A percentile compares a stretch with the other conserved stretches of the same genome.
Evolutionary conservation across 768 basidiomycete species (phyloP).

Genomic region (Trametes sanguinea): DNA sequence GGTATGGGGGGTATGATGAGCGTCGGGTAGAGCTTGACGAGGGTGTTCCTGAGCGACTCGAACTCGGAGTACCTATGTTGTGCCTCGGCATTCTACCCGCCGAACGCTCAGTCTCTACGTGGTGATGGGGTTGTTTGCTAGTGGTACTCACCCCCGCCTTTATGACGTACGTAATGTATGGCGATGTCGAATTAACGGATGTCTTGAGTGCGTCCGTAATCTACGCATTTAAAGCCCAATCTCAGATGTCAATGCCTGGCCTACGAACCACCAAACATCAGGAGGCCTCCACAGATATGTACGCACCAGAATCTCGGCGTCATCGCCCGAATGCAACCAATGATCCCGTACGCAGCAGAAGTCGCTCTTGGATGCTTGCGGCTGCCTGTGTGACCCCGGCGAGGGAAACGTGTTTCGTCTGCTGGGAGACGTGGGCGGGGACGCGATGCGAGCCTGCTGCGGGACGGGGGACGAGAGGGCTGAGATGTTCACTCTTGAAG

Average conservation of each 20-base stretch:
- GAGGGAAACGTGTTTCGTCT: conserved; percentile 55
- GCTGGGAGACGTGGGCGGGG: conserved; percentile 49
- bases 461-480: conserved; percentile 60
- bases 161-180: conserved; percentile 95
- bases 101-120: conserved; percentile 12
- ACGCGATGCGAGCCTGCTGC: conserved; percentile 39
- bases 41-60: conserved; percentile 82
- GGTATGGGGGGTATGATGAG: conserved; percentile 97
- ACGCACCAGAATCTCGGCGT: conserved; percentile 76
- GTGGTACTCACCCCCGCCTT: conserved; percentile 69
- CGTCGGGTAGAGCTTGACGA: conserved; percentile 90
- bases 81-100: conserved; percentile 69
- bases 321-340: conserved; percentile 80
- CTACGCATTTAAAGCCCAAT: conserved; percentile 41
- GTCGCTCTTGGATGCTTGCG: conserved; percentile 66
- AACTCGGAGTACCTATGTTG: conserved; percentile 97
- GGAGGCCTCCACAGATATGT: no score
- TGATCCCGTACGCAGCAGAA: conserved; percentile 78
- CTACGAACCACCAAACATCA: no score
- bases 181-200: conserved; percentile 78
- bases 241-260: background rate
- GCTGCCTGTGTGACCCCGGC: conserved; percentile 54
- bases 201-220: conserved; percentile 97
- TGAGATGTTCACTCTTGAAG: conserved; percentile 55
- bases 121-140: conserved; percentile 6